Evolutionary conservation across 2,329 filamentous ascomycete genomes (phyloP), one percentile per base, ranked within the genome.

Genomic region (Rhexocercosporidium sp.): DNA sequence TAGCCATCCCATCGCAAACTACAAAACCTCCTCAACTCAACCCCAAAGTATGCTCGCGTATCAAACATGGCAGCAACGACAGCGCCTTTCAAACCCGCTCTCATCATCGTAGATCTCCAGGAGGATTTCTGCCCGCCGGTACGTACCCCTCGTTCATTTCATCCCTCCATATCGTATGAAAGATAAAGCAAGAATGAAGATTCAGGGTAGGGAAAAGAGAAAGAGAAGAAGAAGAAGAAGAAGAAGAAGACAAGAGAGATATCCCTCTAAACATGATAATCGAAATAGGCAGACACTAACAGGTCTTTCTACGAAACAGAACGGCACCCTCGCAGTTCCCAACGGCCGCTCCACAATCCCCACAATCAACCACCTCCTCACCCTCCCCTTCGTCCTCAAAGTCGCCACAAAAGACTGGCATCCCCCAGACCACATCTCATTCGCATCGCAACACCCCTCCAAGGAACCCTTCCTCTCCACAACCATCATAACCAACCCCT

Each of bases 391-490:
- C 77, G 79, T 82, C 46, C 78, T 92, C 74, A 92, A 90, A 72
- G 82, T 98, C 71, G 93, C 93, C 53, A 97, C 95, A n/a, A 91
- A 93, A 77, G 96, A 99, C 86, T 96, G 88, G 84, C 96, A 99
- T 77, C 96, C 96, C 0, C 72, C 75, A 1, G 81, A 90, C 75
- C 95, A 98, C 83, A 84, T 97, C 78, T 97, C 95, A 49, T 99
- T 99, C 79, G 93, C 94, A 14, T 82, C 84, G 31, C 96, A 94
- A 80, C 94, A 98, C 79, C 70, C 79, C 71, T 67, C 86, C 74
- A 90, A 91, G 75, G 78, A 82, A 68, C 88, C 95, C 0, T 97
- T 92, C 77, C 82, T 84, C 39, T 90, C 91, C 46, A 81, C 80
- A 37, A 82, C 88, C 61, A 87, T 82, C 3, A 88, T 97, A 75